Conservation (phyloP, 108 stramenopile genomes). For the Cyclotella choctawhatcheeana region DNA sequence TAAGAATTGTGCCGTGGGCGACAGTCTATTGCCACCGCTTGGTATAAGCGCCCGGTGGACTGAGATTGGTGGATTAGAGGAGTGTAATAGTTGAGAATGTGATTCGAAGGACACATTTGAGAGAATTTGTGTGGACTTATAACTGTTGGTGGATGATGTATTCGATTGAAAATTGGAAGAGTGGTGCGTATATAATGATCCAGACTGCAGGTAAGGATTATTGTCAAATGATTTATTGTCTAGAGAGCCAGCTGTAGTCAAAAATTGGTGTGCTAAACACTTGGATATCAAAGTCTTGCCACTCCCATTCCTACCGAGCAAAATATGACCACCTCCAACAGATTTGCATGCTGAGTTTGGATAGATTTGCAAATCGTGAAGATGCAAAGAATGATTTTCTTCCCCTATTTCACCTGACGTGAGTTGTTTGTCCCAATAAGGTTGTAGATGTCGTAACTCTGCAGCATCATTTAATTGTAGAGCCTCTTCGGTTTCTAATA, state of each 20-base stretch:
- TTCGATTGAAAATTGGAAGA: too few relatives aligned
- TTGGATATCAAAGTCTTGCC: slow-evolving; percentile 56
- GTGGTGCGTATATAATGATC: slow-evolving; percentile 12
- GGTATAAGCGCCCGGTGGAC: slow-evolving; percentile 59
- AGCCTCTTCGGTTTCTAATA: background rate
- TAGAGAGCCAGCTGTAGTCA: background rate
- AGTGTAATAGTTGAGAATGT: slow-evolving; percentile 65
- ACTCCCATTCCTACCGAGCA: slow-evolving; percentile 58
- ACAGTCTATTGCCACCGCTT: slow-evolving; percentile 49
- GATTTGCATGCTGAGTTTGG: slow-evolving; percentile 32
- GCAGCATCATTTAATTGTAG: background rate
- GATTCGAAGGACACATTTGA: slow-evolving; percentile 79
- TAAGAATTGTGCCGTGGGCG: slow-evolving; percentile 74
- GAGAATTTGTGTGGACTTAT: slow-evolving; percentile 22
- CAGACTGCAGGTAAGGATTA: slow-evolving; percentile 30
- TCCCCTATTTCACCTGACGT: background rate
- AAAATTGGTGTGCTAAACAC: background rate
- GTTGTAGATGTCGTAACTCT: background rate
- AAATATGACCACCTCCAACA: slow-evolving; percentile 61
- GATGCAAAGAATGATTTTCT: background rate
- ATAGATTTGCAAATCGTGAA: slow-evolving; percentile 27
- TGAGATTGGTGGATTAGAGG: slow-evolving; percentile 28
- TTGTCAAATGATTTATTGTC: background rate
- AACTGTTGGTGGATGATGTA: slow-evolving; percentile 12
- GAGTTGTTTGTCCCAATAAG: background rate